phyloP scores from a whole-genome alignment of 1,284 basidiomycete species.

The Xanthoconium separans region DNA sequence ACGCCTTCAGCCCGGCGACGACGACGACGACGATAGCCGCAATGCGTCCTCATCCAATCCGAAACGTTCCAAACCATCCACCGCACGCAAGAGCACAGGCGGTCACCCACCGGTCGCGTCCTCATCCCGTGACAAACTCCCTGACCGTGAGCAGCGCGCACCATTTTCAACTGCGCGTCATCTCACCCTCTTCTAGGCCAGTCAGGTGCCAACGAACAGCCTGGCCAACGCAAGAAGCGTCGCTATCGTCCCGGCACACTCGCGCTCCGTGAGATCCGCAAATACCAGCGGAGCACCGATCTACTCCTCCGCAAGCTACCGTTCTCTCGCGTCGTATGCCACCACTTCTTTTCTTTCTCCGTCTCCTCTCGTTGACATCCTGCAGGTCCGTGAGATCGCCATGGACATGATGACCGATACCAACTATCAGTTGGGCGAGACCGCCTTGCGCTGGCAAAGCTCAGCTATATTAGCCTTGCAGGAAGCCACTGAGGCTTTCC shows the following conservation, averaged over 20 bases:
- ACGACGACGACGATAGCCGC: constrained; percentile 33
- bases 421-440: constrained; percentile 55
- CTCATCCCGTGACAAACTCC: constrained; percentile 25
- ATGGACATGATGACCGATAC: constrained; percentile 80
- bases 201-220: constrained; percentile 27
- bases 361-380: constrained; percentile 1
- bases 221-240: constrained; percentile 47
- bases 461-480: constrained; percentile 89
- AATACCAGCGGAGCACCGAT: constrained; percentile 92
- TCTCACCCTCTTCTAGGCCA: constrained; percentile 15
- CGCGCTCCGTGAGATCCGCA: constrained; percentile 88
- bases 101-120: constrained; percentile 42
- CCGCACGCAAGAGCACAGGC: constrained; percentile 77
- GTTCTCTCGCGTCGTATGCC: constrained; percentile 85
- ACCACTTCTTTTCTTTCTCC: neutral
- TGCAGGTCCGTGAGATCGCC: constrained; percentile 91
- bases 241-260: constrained; percentile 85
- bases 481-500: constrained; percentile 92
- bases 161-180: constrained; percentile 1
- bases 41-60: constrained; percentile 43
- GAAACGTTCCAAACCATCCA: constrained; percentile 51
- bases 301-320: constrained; percentile 85
- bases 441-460: constrained; percentile 86
- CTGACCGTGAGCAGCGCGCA: constrained; percentile 21
- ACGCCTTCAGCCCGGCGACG: constrained; percentile 36